These are phyloP conservation scores for Brassica juncea DNA, from an alignment of 345 rosid species.

Conservation along the genomic window DNA sequence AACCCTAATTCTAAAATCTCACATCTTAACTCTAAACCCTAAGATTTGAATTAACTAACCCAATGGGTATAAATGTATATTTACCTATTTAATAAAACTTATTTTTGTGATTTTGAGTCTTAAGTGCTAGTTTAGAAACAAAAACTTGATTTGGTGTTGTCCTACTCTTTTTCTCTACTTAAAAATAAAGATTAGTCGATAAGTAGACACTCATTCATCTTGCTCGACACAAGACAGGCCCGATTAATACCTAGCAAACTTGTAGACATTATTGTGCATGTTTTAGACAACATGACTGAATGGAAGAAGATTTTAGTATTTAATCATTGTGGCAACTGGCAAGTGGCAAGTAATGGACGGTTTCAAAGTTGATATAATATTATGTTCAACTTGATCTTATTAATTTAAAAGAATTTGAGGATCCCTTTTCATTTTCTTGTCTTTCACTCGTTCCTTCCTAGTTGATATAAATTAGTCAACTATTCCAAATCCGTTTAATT, in stretches of 20 bases:
- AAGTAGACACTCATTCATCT: background rate
- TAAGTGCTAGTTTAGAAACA: too few species aligned
- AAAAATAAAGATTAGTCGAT: background rate
- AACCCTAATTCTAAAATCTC: too few species aligned
- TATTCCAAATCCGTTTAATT: slow-evolving; percentile 14
- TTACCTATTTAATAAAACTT: too few species aligned
- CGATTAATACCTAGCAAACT: background rate
- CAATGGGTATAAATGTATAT: too few species aligned
- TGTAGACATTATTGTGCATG: background rate
- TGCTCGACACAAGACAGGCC: background rate
- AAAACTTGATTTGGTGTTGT: too few species aligned
- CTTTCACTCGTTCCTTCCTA: background rate
- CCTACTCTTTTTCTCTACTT: background rate
- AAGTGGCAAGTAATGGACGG: slow-evolving; percentile 33
- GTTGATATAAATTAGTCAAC: slow-evolving; percentile 24
- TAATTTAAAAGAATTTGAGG: background rate
- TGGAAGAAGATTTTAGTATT: background rate
- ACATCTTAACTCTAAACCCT: too few species aligned
- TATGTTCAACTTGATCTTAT: slow-evolving; percentile 28
- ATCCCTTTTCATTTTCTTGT: background rate
- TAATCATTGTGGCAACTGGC: slow-evolving; percentile 33
- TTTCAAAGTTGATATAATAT: slow-evolving; percentile 7
- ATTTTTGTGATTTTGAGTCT: too few species aligned
- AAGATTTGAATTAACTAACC: too few species aligned
- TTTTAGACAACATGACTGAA: slow-evolving; percentile 20